Base-by-base conservation (phyloP, 805 yeast genomes). In the Middelhovenomyces tepae region DNA sequence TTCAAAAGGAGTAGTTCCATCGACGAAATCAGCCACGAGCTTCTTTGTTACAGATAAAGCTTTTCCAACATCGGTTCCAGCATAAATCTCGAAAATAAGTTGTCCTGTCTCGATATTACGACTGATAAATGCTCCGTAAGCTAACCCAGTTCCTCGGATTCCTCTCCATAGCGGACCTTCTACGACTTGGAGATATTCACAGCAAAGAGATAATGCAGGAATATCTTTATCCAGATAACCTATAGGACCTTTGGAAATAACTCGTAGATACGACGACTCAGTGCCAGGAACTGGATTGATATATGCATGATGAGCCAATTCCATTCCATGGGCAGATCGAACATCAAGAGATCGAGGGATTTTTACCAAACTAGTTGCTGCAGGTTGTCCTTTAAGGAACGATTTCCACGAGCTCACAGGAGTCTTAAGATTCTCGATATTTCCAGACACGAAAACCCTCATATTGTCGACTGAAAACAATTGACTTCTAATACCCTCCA, bases 81-180 rank as follows among this genome's bases (percentile, higher is more conserved):
- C 74, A 48, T 83, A 82, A 13, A 89, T 68, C 28, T 65, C 67
- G 47, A 78, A 83, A 4, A 67, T 64, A 41, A 89, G 56, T 34
- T 67, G 71, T 3, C 93, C 89, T 25, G 71, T 59, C 44, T 85
- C 95, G 8, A 71, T 50, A 40, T 69, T 67, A 30, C 73, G 65
- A 27, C 65, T 51, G 45, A 84, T 64, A 35, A 62, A 65, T 1
- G 89, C 91, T 23, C 95, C 96, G 54, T 91, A 91, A 0, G 96
- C 96, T 27, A 83, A 62, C 2, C 98, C 98, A 1, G 86, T 70
- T 25, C 98, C 98, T 58, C 98, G 73, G 21, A 91, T 82, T 36
- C 93, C 95, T 48, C 84, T 72, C 96, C 97, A 89, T 42, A 89
- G 78, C 22, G 97, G 98, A 2, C 98, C 98, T 55, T 91, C 98